These are phyloP conservation scores for Glomus cerebriforme DNA, from an alignment of 192 early-diverging fungal species.

Conservation along the genomic window DNA sequence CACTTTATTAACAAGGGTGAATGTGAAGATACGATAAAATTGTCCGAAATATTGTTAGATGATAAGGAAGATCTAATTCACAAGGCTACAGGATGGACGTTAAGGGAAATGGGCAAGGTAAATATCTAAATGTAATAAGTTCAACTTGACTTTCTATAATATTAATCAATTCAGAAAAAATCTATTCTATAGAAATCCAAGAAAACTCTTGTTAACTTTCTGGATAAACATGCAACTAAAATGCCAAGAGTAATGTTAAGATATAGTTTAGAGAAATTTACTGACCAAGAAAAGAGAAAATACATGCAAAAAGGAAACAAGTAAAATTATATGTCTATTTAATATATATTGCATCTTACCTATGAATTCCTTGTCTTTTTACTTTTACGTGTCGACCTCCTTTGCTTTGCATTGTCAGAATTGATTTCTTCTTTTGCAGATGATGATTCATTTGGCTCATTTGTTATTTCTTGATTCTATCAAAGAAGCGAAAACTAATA, in stretches of 20 bases:
- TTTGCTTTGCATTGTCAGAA: not conserved
- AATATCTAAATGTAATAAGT: not conserved
- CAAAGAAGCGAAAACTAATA: not conserved
- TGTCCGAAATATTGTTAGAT: constrained; percentile 13
- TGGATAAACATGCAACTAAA: constrained; percentile 2
- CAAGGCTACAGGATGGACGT: constrained; percentile 28
- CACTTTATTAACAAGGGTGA: not conserved
- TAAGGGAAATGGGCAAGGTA: constrained; percentile 28
- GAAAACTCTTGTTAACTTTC: constrained; percentile 17
- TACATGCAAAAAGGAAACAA: constrained; percentile 16
- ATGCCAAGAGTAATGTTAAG: constrained; percentile 27
- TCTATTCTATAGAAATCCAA: constrained; percentile 18
- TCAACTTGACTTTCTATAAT: not conserved
- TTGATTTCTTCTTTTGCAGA: not conserved
- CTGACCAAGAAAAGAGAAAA: constrained; percentile 6
- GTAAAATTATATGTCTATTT: not conserved
- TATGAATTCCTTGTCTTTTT: not conserved
- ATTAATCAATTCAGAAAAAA: not conserved
- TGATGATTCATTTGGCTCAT: not conserved
- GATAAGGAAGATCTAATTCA: constrained; percentile 23
- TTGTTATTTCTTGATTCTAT: constrained; percentile 5
- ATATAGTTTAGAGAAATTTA: constrained; percentile 30
- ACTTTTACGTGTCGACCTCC: not conserved
- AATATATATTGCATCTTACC: too few species aligned
- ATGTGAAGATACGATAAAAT: constrained; percentile 27